phyloP scores from a whole-genome alignment of 257 asterid genomes.

The Nicotiana noctiflora region DNA sequence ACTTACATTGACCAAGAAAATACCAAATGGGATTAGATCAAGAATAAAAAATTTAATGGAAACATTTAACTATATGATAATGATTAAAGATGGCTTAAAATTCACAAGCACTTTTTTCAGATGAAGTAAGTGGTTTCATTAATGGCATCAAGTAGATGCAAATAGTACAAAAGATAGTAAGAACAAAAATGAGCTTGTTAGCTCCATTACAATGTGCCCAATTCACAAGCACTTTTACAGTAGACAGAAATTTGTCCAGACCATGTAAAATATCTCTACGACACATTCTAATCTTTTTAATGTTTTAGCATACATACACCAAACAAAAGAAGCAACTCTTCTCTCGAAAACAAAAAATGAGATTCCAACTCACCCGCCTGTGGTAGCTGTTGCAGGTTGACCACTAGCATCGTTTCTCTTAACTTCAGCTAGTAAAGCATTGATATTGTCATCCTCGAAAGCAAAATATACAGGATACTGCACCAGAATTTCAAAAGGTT shows the following conservation, averaged over 20 bases:
- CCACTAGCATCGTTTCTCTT: slow-evolving; percentile 84
- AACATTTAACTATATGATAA: background rate
- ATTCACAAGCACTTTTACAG: background rate
- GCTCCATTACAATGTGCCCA: no score
- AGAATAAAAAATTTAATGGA: background rate
- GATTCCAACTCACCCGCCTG: slow-evolving; percentile 86
- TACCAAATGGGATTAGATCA: background rate
- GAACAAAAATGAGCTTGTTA: no score
- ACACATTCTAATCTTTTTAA: background rate
- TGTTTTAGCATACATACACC: background rate
- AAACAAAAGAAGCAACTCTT: background rate
- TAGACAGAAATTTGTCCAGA: background rate
- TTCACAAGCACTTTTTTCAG: background rate
- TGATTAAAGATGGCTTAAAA: slow-evolving; percentile 1
- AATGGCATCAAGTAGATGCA: no score
- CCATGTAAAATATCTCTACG: background rate
- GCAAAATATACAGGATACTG: slow-evolving; percentile 98
- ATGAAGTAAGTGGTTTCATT: no score
- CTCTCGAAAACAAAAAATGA: background rate
- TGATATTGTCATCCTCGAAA: slow-evolving; percentile 67
- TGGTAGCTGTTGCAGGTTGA: slow-evolving; percentile 94
- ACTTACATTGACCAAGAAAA: background rate
- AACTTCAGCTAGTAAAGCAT: slow-evolving; percentile 68
- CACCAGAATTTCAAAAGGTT: slow-evolving; percentile 17
- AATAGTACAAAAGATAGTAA: no score